Evolutionary conservation across 148 eudicot genomes (phyloP).

Genomic region (Camellia sinensis): DNA sequence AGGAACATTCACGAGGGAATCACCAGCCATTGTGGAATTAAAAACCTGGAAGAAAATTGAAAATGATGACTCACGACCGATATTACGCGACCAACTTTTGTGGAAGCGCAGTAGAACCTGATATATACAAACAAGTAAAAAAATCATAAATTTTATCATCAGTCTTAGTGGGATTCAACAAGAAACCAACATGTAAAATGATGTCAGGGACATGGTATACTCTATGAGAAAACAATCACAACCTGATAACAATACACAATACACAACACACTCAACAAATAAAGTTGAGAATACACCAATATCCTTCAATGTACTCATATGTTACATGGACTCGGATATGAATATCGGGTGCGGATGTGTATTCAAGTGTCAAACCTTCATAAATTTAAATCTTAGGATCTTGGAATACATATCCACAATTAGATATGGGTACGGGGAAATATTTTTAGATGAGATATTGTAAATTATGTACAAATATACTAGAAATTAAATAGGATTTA

Average conservation of each 20-base stretch:
- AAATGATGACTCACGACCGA: conserved; percentile 4
- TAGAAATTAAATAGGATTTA: no score
- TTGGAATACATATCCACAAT: no score
- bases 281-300: background rate
- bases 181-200: background rate
- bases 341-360: no score
- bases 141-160: background rate
- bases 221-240: no score
- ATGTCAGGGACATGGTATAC: background rate
- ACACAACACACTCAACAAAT: background rate
- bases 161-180: background rate
- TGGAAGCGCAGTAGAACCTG: conserved; percentile 14
- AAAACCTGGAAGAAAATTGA: conserved; percentile 7
- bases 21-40: conserved; percentile 47
- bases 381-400: no score
- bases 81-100: conserved; percentile 11
- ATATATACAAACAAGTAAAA: background rate
- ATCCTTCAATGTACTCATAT: background rate
- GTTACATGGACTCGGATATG: no score
- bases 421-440: no score
- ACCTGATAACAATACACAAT: background rate
- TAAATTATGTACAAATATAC: no score
- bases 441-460: no score
- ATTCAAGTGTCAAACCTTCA: no score
- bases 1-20: conserved; percentile 19